Conservation (phyloP, 495 filamentous ascomycete species). For the Neurospora sp. region DNA sequence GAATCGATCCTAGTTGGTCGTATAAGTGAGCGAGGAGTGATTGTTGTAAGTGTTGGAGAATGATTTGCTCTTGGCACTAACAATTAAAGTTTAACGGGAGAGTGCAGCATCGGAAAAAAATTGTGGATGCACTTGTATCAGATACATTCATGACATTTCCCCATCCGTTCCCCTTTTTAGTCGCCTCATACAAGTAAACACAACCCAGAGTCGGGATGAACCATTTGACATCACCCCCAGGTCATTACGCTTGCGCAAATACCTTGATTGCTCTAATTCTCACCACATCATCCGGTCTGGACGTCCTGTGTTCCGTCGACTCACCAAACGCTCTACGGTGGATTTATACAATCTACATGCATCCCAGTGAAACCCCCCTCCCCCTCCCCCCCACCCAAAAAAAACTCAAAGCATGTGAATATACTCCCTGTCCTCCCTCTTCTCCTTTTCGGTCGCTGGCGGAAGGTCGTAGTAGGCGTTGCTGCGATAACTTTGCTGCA, state of each 20-base stretch:
- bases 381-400: no score
- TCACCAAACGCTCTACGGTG: background rate
- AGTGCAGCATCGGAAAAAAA: background rate
- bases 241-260: background rate
- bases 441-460: slow-evolving; percentile 88
- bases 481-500: slow-evolving; percentile 74
- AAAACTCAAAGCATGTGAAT: slow-evolving; percentile 59
- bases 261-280: background rate
- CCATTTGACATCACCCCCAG: background rate
- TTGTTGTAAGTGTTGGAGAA: background rate
- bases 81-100: background rate
- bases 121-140: background rate
- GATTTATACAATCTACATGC: background rate
- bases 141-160: background rate
- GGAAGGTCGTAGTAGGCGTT: slow-evolving; percentile 82
- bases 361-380: background rate
- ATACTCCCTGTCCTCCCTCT: slow-evolving; percentile 90
- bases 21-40: background rate
- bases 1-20: background rate
- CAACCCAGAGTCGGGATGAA: background rate
- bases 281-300: background rate
- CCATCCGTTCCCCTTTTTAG: background rate
- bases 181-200: background rate
- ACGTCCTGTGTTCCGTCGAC: background rate
- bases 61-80: background rate